phyloP scores from a whole-genome alignment of 1,284 basidiomycete genomes.

The Rhodotorula glutinis region DNA sequence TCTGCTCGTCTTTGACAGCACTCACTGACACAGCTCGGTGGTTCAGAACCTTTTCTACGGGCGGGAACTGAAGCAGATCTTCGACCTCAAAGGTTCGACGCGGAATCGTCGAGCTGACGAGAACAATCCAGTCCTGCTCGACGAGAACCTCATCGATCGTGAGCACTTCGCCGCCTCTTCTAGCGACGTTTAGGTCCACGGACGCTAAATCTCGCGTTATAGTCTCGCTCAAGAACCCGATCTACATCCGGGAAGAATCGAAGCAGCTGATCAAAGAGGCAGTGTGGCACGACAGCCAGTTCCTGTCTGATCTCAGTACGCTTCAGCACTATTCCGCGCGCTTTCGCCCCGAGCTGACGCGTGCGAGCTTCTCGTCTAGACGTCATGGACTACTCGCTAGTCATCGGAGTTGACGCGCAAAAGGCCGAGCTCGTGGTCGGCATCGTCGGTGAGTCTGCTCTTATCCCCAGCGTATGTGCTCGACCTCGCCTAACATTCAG shows the following conservation, averaged over 20 bases:
- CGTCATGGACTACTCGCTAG: conserved; percentile 98
- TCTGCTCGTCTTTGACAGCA: too few species aligned
- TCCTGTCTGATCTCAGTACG: conserved; percentile 76
- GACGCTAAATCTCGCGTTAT: conserved; percentile 8
- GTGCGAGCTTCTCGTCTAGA: conserved; percentile 47
- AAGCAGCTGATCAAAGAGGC: conserved; percentile 88
- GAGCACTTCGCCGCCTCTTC: conserved; percentile 47
- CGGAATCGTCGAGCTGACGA: conserved; percentile 87
- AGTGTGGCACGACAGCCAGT: conserved; percentile 79
- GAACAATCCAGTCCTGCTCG: conserved; percentile 86
- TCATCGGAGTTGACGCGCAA: conserved; percentile 83
- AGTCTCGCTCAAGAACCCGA: conserved; percentile 59
- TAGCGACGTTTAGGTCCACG: background rate
- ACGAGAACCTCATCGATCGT: conserved; percentile 60
- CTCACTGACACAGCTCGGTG: too few species aligned
- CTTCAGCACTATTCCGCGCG: too few species aligned
- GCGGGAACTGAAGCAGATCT: conserved; percentile 65
- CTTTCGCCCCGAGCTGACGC: background rate
- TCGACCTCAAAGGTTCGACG: conserved; percentile 83
- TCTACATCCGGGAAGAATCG: conserved; percentile 91
- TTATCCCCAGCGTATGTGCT: background rate
- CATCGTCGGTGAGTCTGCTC: conserved; percentile 73
- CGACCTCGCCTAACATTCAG: conserved; percentile 16
- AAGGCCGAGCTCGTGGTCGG: conserved; percentile 67
- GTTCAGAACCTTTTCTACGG: conserved; percentile 89